A percentile compares a stretch with the other conserved stretches of the same genome.
Conservation (phyloP, 2,329 filamentous ascomycete species). For the Colletotrichum liaoningense region DNA sequence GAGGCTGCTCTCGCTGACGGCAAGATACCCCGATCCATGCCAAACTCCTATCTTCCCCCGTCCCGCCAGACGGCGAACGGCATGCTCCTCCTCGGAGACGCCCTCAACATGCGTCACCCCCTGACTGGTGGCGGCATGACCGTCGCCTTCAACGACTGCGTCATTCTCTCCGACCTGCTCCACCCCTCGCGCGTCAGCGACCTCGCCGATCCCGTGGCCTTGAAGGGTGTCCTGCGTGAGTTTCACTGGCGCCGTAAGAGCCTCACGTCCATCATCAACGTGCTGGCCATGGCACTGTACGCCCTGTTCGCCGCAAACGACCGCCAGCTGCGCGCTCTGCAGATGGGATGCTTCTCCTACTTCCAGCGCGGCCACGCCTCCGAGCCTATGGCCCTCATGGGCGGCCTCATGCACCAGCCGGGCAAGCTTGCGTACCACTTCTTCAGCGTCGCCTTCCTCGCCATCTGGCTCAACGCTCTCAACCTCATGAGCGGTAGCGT, state of each 20-base stretch:
- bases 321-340: conserved; percentile 80
- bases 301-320: conserved; percentile 89
- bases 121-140: conserved; percentile 98
- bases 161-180: conserved; percentile 80
- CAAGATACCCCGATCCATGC: conserved; percentile 85
- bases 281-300: conserved; percentile 96
- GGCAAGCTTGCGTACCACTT: conserved; percentile 89
- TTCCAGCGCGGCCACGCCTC: conserved; percentile 82
- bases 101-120: conserved; percentile 99
- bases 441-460: conserved; percentile 90
- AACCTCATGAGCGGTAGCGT: conserved; percentile 54
- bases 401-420: conserved; percentile 82
- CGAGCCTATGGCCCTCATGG: conserved; percentile 84
- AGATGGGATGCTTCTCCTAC: conserved; percentile 92
- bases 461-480: conserved; percentile 75
- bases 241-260: conserved; percentile 93
- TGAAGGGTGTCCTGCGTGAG: conserved; percentile 74
- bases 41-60: conserved; percentile 92
- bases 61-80: conserved; percentile 67
- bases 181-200: conserved; percentile 74
- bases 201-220: conserved; percentile 73
- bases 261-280: conserved; percentile 91
- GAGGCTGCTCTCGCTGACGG: conserved; percentile 80
- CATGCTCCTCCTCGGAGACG: conserved; percentile 89
- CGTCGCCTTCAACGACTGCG: conserved; percentile 92